Base-by-base conservation (phyloP, 345 rosid genomes). In the Sonneratia alba region DNA sequence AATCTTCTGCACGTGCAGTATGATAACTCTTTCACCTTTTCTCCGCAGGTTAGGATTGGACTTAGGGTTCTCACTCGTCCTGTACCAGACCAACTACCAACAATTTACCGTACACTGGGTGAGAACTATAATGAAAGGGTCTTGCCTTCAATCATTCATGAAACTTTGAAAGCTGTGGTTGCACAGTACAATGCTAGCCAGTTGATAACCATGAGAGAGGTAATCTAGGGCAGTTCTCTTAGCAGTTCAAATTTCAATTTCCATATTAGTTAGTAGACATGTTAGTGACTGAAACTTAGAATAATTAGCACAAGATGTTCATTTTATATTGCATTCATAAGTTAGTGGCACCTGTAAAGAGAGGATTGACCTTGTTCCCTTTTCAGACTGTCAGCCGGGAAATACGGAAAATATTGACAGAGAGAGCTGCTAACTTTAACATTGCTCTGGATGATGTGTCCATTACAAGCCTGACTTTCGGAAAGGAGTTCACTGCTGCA, bases 161-260 rank as follows among this genome's bases (percentile, higher is more conserved):
- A 95, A 79, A 95, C 99, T 22, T 75, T 95, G 61, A 95, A 95
- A 81, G 89, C 98, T 10, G 99, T 95, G 73, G 97, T 92, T 55
- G 98, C 97, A n/a, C 97, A 89, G 78, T 92, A 90, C 83, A 95
- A 95, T 80, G 99, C 97, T 69, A 95, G 97, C 79, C 98, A 95
- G 79, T 96, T 92, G 68, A 92, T 95, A 71, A 92, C 99, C 19
- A 97, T 90, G 79, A 85, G 99, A 83, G 99, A 95, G 88, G 98
- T 93, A 62, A 70, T 53, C 34, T 49, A 40, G 47, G 51, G 36
- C 18, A 32, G 18, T n/a, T 21, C 63, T 64, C 69, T 72, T 48
- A 19, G n/a, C 59, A 19, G 3, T 47, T 48, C 21, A 14, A 36
- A 34, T 34, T 22, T 34, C 11, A 34, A 8, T 27, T 32, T 62